A percentile compares a stretch with the other conserved stretches of the same genome.
Evolutionary conservation across 495 filamentous ascomycete species (phyloP).

Genomic region (Penicillium paradoxum): DNA sequence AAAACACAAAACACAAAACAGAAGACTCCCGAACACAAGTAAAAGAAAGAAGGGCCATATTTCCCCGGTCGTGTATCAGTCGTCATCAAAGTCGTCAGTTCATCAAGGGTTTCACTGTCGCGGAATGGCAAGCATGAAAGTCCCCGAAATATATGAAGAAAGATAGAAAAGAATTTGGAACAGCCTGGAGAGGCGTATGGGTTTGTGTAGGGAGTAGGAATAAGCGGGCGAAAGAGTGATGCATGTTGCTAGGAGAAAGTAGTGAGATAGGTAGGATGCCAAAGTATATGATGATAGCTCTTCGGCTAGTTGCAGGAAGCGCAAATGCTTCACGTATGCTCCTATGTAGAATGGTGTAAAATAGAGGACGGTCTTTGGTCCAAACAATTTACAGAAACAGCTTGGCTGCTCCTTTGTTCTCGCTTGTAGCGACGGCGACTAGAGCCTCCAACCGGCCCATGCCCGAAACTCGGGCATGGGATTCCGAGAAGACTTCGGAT

Average conservation of each 20-base stretch:
- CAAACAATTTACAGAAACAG: conserved; percentile 31
- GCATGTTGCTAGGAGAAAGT: not conserved
- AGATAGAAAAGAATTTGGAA: not conserved
- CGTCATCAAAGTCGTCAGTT: conserved; percentile 39
- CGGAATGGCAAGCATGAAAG: not conserved
- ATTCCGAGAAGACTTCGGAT: conserved; percentile 27
- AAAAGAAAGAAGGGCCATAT: conserved; percentile 8
- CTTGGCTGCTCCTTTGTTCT: conserved; percentile 57
- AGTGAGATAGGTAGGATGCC: not conserved
- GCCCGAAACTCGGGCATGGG: conserved; percentile 34
- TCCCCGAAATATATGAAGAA: conserved; percentile 2
- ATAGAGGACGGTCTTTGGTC: not conserved
- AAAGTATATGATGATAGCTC: conserved; percentile 2
- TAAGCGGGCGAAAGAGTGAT: conserved; percentile 6
- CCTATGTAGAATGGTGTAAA: not conserved
- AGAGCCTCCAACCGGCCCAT: conserved; percentile 77
- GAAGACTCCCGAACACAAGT: conserved; percentile 11
- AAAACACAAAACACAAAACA: conserved; percentile 20
- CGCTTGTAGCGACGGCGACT: conserved; percentile 83
- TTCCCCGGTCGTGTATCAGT: conserved; percentile 34
- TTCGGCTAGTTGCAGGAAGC: not conserved
- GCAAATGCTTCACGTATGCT: not conserved
- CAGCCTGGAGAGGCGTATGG: not conserved
- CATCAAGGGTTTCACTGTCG: conserved; percentile 26
- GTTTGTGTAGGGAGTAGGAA: not conserved